Percentiles rank a stretch among this genome's conserved stretches.
Conservation (phyloP, 2,329 filamentous ascomycete genomes). For the Botryotinia globosa region DNA sequence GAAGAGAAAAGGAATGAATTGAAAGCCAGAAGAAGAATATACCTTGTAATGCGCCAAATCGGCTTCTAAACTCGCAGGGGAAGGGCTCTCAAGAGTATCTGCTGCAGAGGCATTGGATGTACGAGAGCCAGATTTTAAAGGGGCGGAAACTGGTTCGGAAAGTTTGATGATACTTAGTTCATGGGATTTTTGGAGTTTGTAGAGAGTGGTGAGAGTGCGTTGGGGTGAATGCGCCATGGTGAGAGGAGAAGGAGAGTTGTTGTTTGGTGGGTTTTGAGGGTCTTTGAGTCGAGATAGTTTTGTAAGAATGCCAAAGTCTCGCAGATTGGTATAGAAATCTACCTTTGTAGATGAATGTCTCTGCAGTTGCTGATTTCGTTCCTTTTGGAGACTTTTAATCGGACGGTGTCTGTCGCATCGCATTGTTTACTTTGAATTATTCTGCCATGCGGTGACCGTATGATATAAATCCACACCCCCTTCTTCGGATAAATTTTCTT, state of each 20-base stretch:
- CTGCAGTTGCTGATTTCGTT: not conserved
- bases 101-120: slow-evolving; percentile 68
- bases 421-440: slow-evolving; percentile 26
- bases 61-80: slow-evolving; percentile 71
- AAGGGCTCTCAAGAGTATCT: slow-evolving; percentile 64
- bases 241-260: not conserved
- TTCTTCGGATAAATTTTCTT: not conserved
- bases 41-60: slow-evolving; percentile 86
- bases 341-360: not conserved
- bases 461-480: not conserved
- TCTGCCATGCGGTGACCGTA: not conserved
- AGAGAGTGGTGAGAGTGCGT: slow-evolving; percentile 49
- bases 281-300: not conserved
- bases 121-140: slow-evolving; percentile 48
- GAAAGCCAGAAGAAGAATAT: slow-evolving; percentile 17
- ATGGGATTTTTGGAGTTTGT: slow-evolving; percentile 53
- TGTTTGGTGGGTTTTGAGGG: not conserved
- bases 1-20: not conserved
- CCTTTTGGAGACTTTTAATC: not conserved
- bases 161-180: slow-evolving; percentile 74
- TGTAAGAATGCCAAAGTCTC: not conserved
- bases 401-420: slow-evolving; percentile 18
- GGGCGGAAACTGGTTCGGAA: slow-evolving; percentile 67
- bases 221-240: slow-evolving; percentile 31
- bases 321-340: not conserved